Base-by-base conservation (phyloP, 2,329 filamentous ascomycete genomes). In the Xylaria hypoxylon region DNA sequence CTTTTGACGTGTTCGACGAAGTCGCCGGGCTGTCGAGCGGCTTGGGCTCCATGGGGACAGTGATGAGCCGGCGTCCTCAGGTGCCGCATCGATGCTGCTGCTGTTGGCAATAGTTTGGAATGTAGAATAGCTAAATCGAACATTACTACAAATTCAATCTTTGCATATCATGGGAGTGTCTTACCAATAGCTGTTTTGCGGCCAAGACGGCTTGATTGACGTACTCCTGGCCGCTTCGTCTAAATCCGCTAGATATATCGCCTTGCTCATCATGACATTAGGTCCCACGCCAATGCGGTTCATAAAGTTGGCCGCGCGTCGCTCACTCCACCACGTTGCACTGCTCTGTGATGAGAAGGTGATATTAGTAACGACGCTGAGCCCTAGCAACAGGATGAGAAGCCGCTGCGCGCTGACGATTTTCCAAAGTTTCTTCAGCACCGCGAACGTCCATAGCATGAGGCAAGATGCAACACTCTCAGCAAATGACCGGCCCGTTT, bases 241-340 rank as follows among this genome's bases (percentile, higher is more conserved):
- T 56, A 98, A 83, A 77, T 98, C 95, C 58, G 85, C 85, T 62
- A 97, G 80, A 76, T 96, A 97, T 28, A 99, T 88, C 8, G 92
- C 89, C 78, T 91, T 93, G 79, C 91, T 92, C 92, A 97, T 95
- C 68, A 91, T 86, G 22, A 85, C 79, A 71, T 96, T 91, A 7
- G 94, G 93, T 2, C 87, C 86, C 7, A 98, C 89, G 10, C 95
- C 95, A 15, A 98, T 81, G 13, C 90, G 85, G 38, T 84, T 83
- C 93, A 99, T 96, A 78, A 95, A 97, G 45, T 85, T 89, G 17
- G 86, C 87, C 1, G 94, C 93, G 66, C 88, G 90, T 64, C 93
- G 88, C 80, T 98, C 95, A 51, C 87, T 85, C 91, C 92, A 97
- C 94, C 94, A 98, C 1, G 86, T 84, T 73, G 89, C 88, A 6